These are phyloP conservation scores for Rubroboletus satanas DNA, from an alignment of 768 basidiomycete genomes.

Conservation along the genomic window DNA sequence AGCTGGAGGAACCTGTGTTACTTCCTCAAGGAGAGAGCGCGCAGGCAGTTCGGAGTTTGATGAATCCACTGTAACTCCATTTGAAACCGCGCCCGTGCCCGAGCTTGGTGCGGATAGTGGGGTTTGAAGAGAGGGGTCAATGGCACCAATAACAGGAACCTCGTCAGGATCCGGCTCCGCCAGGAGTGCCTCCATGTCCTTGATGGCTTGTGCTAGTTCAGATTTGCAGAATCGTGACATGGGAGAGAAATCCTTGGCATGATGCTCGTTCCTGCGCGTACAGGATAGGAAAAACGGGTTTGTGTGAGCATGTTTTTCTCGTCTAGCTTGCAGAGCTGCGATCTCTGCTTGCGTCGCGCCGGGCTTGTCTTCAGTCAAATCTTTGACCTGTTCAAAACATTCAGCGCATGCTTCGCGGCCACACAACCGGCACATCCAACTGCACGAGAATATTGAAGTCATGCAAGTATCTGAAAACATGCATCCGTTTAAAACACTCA, in stretches of 20 bases:
- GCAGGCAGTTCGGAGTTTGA: conserved; percentile 1
- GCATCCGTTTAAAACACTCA: conserved; percentile 4
- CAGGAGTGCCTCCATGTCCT: conserved; percentile 62
- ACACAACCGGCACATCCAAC: conserved; percentile 89
- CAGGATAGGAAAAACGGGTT: conserved; percentile 77
- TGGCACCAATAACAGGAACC: conserved; percentile 19
- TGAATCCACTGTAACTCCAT: conserved; percentile 10
- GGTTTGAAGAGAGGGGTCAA: conserved; percentile 29
- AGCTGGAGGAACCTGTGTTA: neutral
- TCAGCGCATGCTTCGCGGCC: conserved; percentile 87
- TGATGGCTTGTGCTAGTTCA: conserved; percentile 63
- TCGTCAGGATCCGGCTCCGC: conserved; percentile 30
- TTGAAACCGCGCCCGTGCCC: neutral
- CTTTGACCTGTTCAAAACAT: conserved; percentile 68
- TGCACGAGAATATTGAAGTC: conserved; percentile 86
- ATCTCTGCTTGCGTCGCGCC: conserved; percentile 47
- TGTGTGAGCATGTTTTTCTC: conserved; percentile 58
- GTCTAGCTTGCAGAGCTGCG: conserved; percentile 44
- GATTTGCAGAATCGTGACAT: conserved; percentile 69
- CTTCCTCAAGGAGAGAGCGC: conserved; percentile 11
- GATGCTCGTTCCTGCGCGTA: conserved; percentile 68
- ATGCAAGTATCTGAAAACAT: conserved; percentile 78
- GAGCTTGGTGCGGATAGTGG: conserved; percentile 5
- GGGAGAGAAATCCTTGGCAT: conserved; percentile 64
- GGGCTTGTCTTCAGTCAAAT: conserved; percentile 53